These are phyloP conservation scores for Aureobasidium sp. DNA, from an alignment of 2,329 filamentous ascomycete genomes.

Conservation along the genomic window DNA sequence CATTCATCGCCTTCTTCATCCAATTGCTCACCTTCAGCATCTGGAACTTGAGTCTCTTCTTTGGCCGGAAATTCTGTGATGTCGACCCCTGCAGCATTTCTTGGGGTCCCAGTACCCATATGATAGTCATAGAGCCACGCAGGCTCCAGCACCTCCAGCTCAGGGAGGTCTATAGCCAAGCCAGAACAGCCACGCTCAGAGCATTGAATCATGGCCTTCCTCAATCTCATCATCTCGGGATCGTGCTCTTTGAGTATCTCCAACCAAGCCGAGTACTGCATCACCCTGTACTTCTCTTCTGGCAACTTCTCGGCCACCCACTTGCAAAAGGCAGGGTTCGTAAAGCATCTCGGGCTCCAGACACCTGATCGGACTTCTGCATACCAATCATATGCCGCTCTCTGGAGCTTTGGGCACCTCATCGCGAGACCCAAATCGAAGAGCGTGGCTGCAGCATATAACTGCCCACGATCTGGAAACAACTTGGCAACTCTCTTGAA, in stretches of 20 bases:
- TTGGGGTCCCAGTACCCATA: neutral
- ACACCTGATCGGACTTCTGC: neutral
- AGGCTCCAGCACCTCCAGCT: neutral
- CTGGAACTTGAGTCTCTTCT: neutral
- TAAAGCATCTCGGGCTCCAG: neutral
- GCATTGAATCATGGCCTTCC: neutral
- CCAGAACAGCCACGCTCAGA: neutral
- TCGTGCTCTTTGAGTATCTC: neutral
- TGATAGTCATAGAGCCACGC: neutral
- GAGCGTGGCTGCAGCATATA: neutral
- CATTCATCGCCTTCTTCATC: neutral
- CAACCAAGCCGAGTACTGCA: neutral
- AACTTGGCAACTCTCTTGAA: neutral
- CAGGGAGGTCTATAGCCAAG: neutral
- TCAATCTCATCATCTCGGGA: neutral
- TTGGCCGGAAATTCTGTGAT: neutral
- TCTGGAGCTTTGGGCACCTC: neutral
- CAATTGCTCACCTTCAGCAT: neutral
- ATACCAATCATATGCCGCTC: neutral
- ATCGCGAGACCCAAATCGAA: neutral
- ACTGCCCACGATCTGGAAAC: neutral
- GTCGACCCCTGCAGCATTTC: neutral
- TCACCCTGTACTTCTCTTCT: neutral
- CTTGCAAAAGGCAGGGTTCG: neutral
- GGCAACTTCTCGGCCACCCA: neutral